Evolutionary conservation across 768 basidiomycete species (phyloP).

Genomic region (Tremella fuciformis): DNA sequence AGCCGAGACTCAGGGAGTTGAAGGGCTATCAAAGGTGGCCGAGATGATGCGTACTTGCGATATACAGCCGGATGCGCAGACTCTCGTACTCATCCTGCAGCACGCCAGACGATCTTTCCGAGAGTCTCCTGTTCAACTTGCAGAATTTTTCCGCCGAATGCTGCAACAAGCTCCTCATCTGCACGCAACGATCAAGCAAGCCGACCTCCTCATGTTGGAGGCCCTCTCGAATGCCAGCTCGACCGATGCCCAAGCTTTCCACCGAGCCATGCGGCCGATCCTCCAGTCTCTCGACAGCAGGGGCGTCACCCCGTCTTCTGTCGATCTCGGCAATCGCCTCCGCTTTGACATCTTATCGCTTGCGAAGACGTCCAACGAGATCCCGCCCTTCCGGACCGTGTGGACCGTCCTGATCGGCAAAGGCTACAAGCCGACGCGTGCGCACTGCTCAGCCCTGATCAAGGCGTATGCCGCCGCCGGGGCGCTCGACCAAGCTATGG

Average conservation of each 20-base stretch:
- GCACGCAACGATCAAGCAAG: slow-evolving; percentile 13
- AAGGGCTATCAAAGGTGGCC: not conserved
- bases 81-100: slow-evolving; percentile 24
- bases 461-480: slow-evolving; percentile 34
- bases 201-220: slow-evolving; percentile 24
- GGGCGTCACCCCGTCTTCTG: slow-evolving; percentile 10
- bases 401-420: slow-evolving; percentile 31
- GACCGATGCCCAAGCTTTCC: slow-evolving; percentile 1
- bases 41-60: not conserved
- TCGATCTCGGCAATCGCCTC: slow-evolving; percentile 14
- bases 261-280: slow-evolving; percentile 10
- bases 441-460: slow-evolving; percentile 33
- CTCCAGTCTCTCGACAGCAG: slow-evolving; percentile 9
- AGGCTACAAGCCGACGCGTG: slow-evolving; percentile 26
- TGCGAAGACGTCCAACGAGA: not conserved
- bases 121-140: slow-evolving; percentile 16
- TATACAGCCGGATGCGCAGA: slow-evolving; percentile 19
- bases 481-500: slow-evolving; percentile 22
- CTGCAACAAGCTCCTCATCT: slow-evolving; percentile 5
- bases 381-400: slow-evolving; percentile 27
- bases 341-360: not conserved
- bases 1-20: not conserved
- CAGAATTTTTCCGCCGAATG: slow-evolving; percentile 13
- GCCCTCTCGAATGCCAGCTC: slow-evolving; percentile 13
- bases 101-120: slow-evolving; percentile 7